Evolutionary conservation across 2,329 filamentous ascomycete genomes (phyloP).

Genomic region (Epichloe baconii): DNA sequence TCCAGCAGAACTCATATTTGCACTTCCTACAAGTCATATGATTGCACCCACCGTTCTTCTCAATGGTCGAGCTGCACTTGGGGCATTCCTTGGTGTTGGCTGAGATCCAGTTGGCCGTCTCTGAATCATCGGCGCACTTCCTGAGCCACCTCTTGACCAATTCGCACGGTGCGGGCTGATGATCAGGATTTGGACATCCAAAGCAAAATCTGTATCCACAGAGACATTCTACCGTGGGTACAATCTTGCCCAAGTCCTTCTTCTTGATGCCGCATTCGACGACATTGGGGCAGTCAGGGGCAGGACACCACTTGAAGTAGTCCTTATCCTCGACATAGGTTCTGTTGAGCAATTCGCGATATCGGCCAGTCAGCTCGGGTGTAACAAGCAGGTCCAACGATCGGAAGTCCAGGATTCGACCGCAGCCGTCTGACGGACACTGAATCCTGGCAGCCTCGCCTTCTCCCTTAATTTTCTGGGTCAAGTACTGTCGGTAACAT

Average conservation of each 20-base stretch:
- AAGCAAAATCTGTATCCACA: slow-evolving; percentile 91
- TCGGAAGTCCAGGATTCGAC: slow-evolving; percentile 79
- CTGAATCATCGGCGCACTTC: slow-evolving; percentile 96
- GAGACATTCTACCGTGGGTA: slow-evolving; percentile 77
- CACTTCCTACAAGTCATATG: slow-evolving; percentile 97
- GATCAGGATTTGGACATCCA: slow-evolving; percentile 77
- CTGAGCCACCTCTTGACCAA: slow-evolving; percentile 93
- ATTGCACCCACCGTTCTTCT: slow-evolving; percentile 97
- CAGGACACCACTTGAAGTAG: slow-evolving; percentile 91
- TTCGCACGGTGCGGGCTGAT: slow-evolving; percentile 83
- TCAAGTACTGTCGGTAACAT: slow-evolving; percentile 84
- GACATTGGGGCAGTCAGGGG: slow-evolving; percentile 91
- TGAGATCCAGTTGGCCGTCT: slow-evolving; percentile 98
- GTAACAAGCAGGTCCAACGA: slow-evolving; percentile 68
- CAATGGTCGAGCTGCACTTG: slow-evolving; percentile 90
- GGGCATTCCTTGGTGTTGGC: slow-evolving; percentile 98
- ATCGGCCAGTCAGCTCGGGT: slow-evolving; percentile 45
- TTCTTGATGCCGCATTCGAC: slow-evolving; percentile 80
- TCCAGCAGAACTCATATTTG: slow-evolving; percentile 97
- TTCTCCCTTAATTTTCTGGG: slow-evolving; percentile 88
- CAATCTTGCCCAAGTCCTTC: slow-evolving; percentile 70
- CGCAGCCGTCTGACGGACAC: slow-evolving; percentile 79
- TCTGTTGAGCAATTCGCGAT: slow-evolving; percentile 74
- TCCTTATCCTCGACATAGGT: slow-evolving; percentile 98
- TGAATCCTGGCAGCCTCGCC: slow-evolving; percentile 91